A percentile compares a stretch with the other conserved stretches of the same genome.
phyloP scores from a whole-genome alignment of 2,329 filamentous ascomycete genomes.

The Epicoccum sorghinum region DNA sequence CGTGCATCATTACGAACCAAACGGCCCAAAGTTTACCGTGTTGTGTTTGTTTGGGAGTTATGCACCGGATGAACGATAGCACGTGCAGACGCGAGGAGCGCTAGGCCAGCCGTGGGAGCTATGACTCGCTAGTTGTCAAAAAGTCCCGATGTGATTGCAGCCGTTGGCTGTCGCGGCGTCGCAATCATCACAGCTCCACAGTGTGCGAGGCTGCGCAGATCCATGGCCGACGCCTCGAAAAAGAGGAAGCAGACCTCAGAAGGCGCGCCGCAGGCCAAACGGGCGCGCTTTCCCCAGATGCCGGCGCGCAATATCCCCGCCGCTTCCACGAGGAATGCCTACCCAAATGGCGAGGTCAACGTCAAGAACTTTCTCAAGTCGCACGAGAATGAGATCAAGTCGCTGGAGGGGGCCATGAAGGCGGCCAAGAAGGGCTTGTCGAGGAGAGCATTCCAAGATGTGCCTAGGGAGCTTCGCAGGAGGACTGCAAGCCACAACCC shows the following conservation, averaged over 20 bases:
- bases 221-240: constrained; percentile 25
- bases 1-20: constrained; percentile 9
- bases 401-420: constrained; percentile 81
- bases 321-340: constrained; percentile 55
- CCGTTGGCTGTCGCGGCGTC: constrained; percentile 22
- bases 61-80: constrained; percentile 18
- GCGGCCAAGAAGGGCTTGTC: constrained; percentile 69
- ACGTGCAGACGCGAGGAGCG: constrained; percentile 19
- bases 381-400: constrained; percentile 86
- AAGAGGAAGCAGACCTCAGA: constrained; percentile 32
- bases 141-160: constrained; percentile 1
- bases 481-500: constrained; percentile 95
- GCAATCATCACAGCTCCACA: constrained; percentile 10
- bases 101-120: constrained; percentile 10
- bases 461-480: constrained; percentile 82
- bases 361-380: constrained; percentile 83
- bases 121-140: constrained; percentile 18
- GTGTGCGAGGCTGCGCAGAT: constrained; percentile 5
- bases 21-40: neutral
- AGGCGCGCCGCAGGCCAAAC: constrained; percentile 24
- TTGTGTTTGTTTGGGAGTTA: constrained; percentile 16
- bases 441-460: constrained; percentile 85
- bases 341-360: constrained; percentile 77
- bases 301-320: constrained; percentile 39
- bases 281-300: constrained; percentile 34